A percentile compares a stretch with the other conserved stretches of the same genome.
phyloP scores from a whole-genome alignment of 306 rosid species.

The Cucurbita pepo region DNA sequence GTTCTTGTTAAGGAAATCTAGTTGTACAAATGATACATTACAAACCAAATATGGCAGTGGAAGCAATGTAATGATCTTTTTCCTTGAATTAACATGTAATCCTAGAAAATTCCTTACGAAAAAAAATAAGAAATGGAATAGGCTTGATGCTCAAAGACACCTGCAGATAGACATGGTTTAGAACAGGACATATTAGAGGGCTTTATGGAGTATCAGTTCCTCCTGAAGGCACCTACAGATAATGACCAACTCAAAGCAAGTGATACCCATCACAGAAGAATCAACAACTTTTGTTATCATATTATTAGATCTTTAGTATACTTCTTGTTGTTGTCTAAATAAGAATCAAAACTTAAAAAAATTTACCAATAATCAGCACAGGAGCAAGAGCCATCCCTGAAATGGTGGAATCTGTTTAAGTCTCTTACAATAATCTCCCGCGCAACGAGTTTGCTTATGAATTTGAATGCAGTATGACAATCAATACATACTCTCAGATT shows the following conservation, averaged over 20 bases:
- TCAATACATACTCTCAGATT: constrained; percentile 69
- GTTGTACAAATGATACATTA: not conserved
- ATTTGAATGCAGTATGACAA: constrained; percentile 69
- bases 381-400: constrained; percentile 69
- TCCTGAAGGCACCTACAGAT: not conserved
- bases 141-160: too few species aligned
- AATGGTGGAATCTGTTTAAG: constrained; percentile 75
- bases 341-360: not conserved
- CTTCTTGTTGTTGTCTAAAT: not conserved
- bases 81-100: not conserved
- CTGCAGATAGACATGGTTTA: not conserved
- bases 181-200: not conserved
- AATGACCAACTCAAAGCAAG: not conserved
- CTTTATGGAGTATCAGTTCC: not conserved
- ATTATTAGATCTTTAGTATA: not conserved
- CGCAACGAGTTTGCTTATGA: constrained; percentile 36
- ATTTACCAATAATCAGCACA: constrained; percentile 86
- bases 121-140: not conserved
- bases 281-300: not conserved
- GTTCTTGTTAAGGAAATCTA: not conserved
- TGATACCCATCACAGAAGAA: not conserved
- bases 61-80: not conserved
- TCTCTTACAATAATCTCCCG: constrained; percentile 81
- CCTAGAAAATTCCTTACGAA: not conserved
- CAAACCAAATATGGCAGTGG: not conserved